phyloP scores from a whole-genome alignment of 768 basidiomycete genomes.

The Russula olivacea region DNA sequence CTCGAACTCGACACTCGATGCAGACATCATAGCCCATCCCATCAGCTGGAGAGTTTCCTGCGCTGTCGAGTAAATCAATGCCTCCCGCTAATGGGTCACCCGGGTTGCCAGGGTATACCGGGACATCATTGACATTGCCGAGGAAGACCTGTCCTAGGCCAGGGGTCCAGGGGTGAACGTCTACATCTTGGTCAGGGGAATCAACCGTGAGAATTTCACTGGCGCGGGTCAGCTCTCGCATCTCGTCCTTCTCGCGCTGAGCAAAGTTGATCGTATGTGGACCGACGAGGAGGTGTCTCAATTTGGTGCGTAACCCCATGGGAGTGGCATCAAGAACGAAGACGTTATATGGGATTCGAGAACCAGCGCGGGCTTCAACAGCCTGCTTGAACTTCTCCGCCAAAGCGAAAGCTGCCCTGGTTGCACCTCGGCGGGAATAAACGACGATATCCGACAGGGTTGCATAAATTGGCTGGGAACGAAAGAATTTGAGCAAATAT shows the following conservation, averaged over 20 bases:
- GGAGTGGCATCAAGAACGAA: conserved; percentile 62
- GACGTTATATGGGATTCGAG: conserved; percentile 60
- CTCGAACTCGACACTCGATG: conserved; percentile 80
- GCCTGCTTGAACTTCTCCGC: conserved; percentile 64
- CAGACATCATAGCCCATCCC: conserved; percentile 78
- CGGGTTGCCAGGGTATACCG: conserved; percentile 27
- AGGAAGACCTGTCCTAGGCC: conserved; percentile 65
- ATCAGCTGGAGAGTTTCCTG: conserved; percentile 40
- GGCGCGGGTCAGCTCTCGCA: conserved; percentile 79
- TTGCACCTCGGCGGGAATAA: conserved; percentile 67
- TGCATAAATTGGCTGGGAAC: conserved; percentile 66
- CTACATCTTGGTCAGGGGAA: conserved; percentile 30
- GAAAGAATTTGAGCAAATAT: conserved; percentile 5
- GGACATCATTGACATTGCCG: conserved; percentile 82
- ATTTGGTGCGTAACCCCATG: conserved; percentile 38
- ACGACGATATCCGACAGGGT: conserved; percentile 87
- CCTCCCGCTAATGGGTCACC: not conserved
- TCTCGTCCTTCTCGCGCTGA: conserved; percentile 81
- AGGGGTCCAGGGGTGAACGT: conserved; percentile 35
- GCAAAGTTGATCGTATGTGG: conserved; percentile 72
- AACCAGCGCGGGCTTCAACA: conserved; percentile 38
- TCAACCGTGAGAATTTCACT: conserved; percentile 60
- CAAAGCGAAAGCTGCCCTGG: conserved; percentile 48
- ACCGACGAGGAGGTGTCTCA: conserved; percentile 51
- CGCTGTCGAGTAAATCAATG: conserved; percentile 35